These are phyloP conservation scores for Cyphellophora attinorum DNA, from an alignment of 2,329 filamentous ascomycete species.

Conservation along the genomic window DNA sequence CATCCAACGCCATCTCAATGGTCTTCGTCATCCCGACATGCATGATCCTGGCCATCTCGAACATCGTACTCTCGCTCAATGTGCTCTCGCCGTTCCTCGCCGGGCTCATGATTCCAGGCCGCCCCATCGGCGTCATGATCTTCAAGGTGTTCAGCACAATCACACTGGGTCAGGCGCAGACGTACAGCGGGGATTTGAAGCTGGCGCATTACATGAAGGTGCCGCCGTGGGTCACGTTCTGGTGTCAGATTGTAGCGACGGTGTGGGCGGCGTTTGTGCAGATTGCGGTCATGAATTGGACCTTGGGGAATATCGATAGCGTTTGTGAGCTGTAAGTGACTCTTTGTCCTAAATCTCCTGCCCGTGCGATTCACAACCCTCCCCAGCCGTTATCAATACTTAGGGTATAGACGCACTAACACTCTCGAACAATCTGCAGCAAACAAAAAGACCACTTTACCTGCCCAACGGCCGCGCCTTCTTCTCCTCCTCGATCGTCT, in stretches of 20 bases:
- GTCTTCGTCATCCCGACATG: conserved; percentile 49
- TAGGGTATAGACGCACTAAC: too few relatives aligned
- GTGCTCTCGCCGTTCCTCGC: conserved; percentile 40
- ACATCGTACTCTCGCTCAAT: conserved; percentile 30
- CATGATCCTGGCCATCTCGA: conserved; percentile 40
- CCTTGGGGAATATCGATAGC: conserved; percentile 29
- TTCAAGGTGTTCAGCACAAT: conserved; percentile 35
- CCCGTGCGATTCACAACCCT: too few relatives aligned
- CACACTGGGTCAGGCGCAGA: conserved; percentile 35
- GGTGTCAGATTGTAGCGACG: conserved; percentile 38
- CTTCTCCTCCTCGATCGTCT: conserved; percentile 40
- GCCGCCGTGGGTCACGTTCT: conserved; percentile 37
- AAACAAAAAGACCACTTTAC: conserved; percentile 39
- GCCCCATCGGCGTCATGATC: conserved; percentile 40
- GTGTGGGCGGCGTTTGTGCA: conserved; percentile 38
- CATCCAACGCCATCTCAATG: conserved; percentile 56
- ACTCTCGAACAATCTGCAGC: too few relatives aligned
- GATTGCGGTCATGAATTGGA: conserved; percentile 27
- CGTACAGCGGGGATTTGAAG: conserved; percentile 42
- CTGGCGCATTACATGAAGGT: conserved; percentile 44
- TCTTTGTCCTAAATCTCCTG: too few relatives aligned
- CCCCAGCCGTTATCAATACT: too few relatives aligned
- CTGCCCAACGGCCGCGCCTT: conserved; percentile 40
- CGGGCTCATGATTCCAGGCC: conserved; percentile 38
- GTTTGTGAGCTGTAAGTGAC: conserved; percentile 32